Conservation (phyloP, 768 basidiomycete species). For the Gyrodon lividus region DNA sequence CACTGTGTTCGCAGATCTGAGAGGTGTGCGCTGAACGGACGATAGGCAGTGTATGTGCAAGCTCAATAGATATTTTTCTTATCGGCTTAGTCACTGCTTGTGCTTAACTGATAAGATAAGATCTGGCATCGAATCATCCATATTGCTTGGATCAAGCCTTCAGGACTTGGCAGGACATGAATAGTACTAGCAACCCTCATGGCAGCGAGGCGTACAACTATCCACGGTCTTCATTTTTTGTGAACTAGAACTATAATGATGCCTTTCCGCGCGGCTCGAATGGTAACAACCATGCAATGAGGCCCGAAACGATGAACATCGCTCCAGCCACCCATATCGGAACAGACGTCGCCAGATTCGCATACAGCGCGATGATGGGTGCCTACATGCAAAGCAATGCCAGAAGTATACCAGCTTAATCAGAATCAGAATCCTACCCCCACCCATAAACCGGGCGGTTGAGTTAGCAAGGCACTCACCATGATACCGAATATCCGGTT, state of each 20-base stretch:
- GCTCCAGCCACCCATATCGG: constrained; percentile 57
- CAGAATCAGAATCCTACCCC: not conserved
- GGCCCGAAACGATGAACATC: constrained; percentile 49
- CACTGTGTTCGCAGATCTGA: not conserved
- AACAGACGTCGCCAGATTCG: constrained; percentile 45
- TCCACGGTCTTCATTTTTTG: too few species aligned
- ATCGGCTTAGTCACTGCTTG: constrained; percentile 16
- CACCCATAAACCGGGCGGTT: too few species aligned
- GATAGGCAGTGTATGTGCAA: too few species aligned
- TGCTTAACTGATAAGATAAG: constrained; percentile 18
- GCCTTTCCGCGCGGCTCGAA: constrained; percentile 59
- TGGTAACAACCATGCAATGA: constrained; percentile 50
- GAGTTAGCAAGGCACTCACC: constrained; percentile 29
- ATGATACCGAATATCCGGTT: constrained; percentile 62
- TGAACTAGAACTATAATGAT: constrained; percentile 42
- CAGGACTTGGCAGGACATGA: too few species aligned
- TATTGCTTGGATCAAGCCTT: not conserved
- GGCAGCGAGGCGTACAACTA: too few species aligned
- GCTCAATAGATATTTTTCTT: not conserved
- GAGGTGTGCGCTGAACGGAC: not conserved
- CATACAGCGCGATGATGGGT: constrained; percentile 49
- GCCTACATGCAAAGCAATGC: constrained; percentile 30
- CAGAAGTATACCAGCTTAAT: constrained; percentile 4
- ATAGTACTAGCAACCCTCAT: too few species aligned
- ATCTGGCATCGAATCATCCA: too few species aligned